Conservation (phyloP, 805 yeast species). For the Candida verbasci region DNA sequence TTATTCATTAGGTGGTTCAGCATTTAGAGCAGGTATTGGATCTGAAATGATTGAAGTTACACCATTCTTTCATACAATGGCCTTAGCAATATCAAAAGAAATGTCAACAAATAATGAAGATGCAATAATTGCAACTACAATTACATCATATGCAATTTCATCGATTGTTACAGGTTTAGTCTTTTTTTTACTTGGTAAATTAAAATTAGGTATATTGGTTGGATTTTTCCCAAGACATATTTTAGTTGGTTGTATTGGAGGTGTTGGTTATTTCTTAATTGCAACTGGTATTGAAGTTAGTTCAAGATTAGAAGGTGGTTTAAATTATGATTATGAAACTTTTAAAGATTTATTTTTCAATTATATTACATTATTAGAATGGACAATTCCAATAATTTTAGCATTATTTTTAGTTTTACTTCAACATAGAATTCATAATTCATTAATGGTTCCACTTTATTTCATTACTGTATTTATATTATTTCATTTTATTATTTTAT, state of each 20-base stretch:
- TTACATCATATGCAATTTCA: conserved; percentile 78
- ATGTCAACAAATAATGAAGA: conserved; percentile 48
- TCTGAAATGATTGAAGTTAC: conserved; percentile 99
- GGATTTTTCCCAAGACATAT: conserved; percentile 97
- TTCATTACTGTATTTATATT: conserved; percentile 66
- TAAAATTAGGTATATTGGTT: conserved; percentile 77
- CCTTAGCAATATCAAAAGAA: conserved; percentile 56
- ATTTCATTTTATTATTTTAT: conserved; percentile 65
- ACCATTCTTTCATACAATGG: conserved; percentile 96
- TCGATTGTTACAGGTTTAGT: conserved; percentile 83
- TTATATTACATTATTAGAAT: conserved; percentile 32
- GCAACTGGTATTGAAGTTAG: conserved; percentile 90
- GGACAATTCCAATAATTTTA: conserved; percentile 67
- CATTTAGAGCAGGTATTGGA: conserved; percentile 87
- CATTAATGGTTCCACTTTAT: conserved; percentile 75
- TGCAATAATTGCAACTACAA: conserved; percentile 75
- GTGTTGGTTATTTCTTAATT: conserved; percentile 90
- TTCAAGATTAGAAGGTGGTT: conserved; percentile 72
- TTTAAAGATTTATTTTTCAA: conserved; percentile 45
- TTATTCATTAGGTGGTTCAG: conserved; percentile 86
- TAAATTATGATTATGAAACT: conserved; percentile 60
- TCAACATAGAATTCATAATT: conserved; percentile 52
- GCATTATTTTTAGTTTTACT: conserved; percentile 58
- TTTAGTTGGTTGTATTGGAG: conserved; percentile 95
- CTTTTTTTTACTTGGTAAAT: conserved; percentile 72